Evolutionary conservation across 257 asterid species (phyloP), one percentile per base, ranked within the genome.

Genomic region (Solanum paucissectum): DNA sequence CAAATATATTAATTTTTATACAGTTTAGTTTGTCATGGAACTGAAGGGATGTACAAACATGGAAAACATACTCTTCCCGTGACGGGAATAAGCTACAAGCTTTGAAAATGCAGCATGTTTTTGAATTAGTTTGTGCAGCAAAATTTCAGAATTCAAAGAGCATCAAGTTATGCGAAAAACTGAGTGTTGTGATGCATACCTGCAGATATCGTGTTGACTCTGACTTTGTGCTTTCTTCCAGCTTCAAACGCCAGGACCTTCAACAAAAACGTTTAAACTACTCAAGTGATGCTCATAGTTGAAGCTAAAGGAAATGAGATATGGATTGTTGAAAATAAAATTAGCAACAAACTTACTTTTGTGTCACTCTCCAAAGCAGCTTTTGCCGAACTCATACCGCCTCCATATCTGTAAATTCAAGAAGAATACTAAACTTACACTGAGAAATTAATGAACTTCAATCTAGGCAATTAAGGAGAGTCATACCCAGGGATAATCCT

Each of bases 171-270:
- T 49, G 42, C 7, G 3, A 49, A 49, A 79, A 3, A 49, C 44
- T 81, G 11, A 29, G 85, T 46, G 85, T 10, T 46, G 60, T 40
- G 42, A 49, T 5, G 69, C 88, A 58, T 94, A 96, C 99, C 99
- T 92, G 99, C 98, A 86, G 99, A 96, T 90, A 96, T 96, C 90
- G 99, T 96, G 97, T 96, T 95, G 33, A 96, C 98, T 92, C 99
- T 91, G 87, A 97, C 84, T 85, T 86, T 93, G 89, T 91, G 92
- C 86, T 94, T 94, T 90, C 99, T 88, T 84, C 99, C 99, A 81
- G 98, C 99, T 94, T 97, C 99, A 89, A 97, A 97, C 52, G 99
- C 98, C 90, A 97, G 96, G 86, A 94, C 98, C 99, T 96, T 87
- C 88, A 91, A 36, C 71, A 87, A 34, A 84, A 55, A 55, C 64